Percentiles rank a stretch among this genome's conserved stretches.
These are phyloP conservation scores for Phytophthora cryptogea DNA, from an alignment of 352 stramenopile genomes.

Conservation along the genomic window DNA sequence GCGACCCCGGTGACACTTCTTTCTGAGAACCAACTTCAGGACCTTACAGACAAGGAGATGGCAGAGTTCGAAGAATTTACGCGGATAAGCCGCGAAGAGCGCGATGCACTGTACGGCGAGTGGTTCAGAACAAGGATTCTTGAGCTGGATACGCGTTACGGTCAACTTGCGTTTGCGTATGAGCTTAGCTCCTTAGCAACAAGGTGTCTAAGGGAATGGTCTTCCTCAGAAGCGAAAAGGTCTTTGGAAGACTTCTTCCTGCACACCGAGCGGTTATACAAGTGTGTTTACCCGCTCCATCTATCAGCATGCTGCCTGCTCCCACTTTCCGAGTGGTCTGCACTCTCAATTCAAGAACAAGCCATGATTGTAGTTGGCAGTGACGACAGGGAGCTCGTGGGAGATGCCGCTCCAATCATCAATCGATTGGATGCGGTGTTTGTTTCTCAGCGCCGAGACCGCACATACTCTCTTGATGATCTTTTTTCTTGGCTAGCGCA, in stretches of 20 bases:
- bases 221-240: slow-evolving; percentile 29
- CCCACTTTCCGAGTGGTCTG: slow-evolving; percentile 57
- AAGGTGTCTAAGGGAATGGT: slow-evolving; percentile 39
- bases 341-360: slow-evolving; percentile 66
- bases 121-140: slow-evolving; percentile 65
- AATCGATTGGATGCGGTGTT: slow-evolving; percentile 58
- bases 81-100: slow-evolving; percentile 25
- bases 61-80: slow-evolving; percentile 40
- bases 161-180: slow-evolving; percentile 55
- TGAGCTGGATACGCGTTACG: slow-evolving; percentile 62
- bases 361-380: slow-evolving; percentile 45
- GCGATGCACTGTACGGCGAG: slow-evolving; percentile 33
- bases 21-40: slow-evolving; percentile 44
- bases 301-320: slow-evolving; percentile 47
- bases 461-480: slow-evolving; percentile 50
- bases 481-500: slow-evolving; percentile 55
- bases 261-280: slow-evolving; percentile 63
- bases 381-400: slow-evolving; percentile 17
- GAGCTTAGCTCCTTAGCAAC: slow-evolving; percentile 45
- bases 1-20: slow-evolving; percentile 34
- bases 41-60: slow-evolving; percentile 47
- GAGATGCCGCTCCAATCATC: slow-evolving; percentile 27
- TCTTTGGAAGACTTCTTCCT: slow-evolving; percentile 52
- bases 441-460: slow-evolving; percentile 42
- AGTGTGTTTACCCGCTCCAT: slow-evolving; percentile 53